These are phyloP conservation scores for Penicillium nordicum DNA, from an alignment of 2,329 filamentous ascomycete species.

Conservation along the genomic window DNA sequence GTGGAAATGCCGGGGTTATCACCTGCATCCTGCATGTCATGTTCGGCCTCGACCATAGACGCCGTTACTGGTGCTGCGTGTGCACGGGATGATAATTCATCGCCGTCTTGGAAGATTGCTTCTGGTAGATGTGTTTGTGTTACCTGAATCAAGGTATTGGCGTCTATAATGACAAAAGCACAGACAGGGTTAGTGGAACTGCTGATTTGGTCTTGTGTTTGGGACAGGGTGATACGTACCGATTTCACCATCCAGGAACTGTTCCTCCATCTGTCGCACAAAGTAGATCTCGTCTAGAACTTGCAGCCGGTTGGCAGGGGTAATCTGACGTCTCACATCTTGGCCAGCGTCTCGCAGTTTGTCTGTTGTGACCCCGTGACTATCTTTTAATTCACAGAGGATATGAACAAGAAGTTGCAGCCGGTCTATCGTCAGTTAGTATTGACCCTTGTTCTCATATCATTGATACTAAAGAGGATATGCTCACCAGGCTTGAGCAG, in stretches of 20 bases:
- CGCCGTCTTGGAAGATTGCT: constrained; percentile 9
- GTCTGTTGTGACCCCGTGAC: constrained; percentile 32
- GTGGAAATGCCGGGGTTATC: neutral
- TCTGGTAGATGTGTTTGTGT: constrained; percentile 20
- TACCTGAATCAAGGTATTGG: constrained; percentile 19
- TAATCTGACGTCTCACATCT: constrained; percentile 33
- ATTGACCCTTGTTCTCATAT: neutral
- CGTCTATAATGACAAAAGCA: constrained; percentile 8
- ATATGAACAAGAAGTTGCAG: constrained; percentile 34
- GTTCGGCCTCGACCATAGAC: neutral
- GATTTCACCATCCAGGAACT: constrained; percentile 28
- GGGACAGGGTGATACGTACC: constrained; percentile 17
- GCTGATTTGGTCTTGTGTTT: too few relatives aligned
- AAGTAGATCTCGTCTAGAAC: constrained; percentile 37
- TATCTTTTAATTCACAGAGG: constrained; percentile 34
- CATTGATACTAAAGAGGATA: neutral
- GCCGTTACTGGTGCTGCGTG: constrained; percentile 6
- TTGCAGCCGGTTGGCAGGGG: constrained; percentile 26
- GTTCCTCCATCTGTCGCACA: constrained; percentile 34
- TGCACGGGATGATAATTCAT: constrained; percentile 5
- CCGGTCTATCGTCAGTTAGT: constrained; percentile 22
- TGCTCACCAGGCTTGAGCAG: constrained; percentile 31
- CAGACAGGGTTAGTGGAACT: neutral
- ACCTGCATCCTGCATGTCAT: constrained; percentile 2
- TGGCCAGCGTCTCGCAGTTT: constrained; percentile 35